Percentiles rank a stretch among this genome's conserved stretches.
phyloP scores from a whole-genome alignment of 371 early-diverging fungal genomes.

The Capniomyces stellatus region DNA sequence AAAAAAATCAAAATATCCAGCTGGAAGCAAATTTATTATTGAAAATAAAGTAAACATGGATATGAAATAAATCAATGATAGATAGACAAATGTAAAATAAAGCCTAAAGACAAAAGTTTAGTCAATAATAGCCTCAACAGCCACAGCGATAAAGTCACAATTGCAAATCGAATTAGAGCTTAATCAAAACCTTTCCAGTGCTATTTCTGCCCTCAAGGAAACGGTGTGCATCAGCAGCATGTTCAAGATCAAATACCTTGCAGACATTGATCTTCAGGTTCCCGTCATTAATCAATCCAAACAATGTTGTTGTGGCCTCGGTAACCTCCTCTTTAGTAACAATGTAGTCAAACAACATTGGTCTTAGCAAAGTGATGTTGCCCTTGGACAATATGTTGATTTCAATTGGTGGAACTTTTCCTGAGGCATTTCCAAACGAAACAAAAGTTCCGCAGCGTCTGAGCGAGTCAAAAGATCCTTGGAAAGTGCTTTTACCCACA shows the following conservation, averaged over 20 bases:
- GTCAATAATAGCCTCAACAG: no score
- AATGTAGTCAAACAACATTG: slow-evolving; percentile 52
- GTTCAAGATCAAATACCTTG: slow-evolving; percentile 52
- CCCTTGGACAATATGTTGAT: slow-evolving; percentile 45
- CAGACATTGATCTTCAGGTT: slow-evolving; percentile 46
- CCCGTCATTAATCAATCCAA: slow-evolving; percentile 31
- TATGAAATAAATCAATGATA: no score
- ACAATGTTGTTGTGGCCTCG: slow-evolving; percentile 34
- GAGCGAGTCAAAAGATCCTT: slow-evolving; percentile 43
- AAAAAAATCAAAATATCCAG: no score
- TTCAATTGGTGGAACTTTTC: slow-evolving; percentile 57
- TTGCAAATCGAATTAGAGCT: no score
- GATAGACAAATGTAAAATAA: no score
- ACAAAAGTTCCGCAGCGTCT: slow-evolving; percentile 59
- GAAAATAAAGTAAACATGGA: no score
- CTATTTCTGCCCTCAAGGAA: slow-evolving; percentile 62
- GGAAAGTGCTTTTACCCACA: slow-evolving; percentile 78
- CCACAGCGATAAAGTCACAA: no score
- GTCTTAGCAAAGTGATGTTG: slow-evolving; percentile 39
- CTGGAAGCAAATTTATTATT: no score
- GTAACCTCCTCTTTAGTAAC: slow-evolving; percentile 50
- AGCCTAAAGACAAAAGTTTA: no score
- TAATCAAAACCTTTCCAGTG: slow-evolving; percentile 39
- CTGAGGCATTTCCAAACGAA: slow-evolving; percentile 87
- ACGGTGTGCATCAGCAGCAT: slow-evolving; percentile 56